Conservation (phyloP, 176 grass and related monocot species). For the Zea mays region DNA sequence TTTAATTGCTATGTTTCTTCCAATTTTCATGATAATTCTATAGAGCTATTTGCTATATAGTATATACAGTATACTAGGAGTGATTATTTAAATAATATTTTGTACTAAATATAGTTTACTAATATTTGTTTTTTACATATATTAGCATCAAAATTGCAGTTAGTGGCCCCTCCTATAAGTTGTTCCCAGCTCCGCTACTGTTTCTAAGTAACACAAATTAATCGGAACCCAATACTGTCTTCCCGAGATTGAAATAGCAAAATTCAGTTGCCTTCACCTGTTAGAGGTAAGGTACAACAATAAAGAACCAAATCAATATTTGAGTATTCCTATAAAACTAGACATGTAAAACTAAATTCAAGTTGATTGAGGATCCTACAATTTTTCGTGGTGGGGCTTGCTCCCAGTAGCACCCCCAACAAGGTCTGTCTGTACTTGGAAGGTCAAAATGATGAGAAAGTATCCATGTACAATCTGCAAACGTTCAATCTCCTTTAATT, state of each 20-base stretch:
- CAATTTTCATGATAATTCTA: no score
- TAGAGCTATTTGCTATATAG: no score
- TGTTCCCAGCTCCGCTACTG: no score
- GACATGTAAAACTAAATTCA: slow-evolving; percentile 17
- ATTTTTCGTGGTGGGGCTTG: slow-evolving; percentile 22
- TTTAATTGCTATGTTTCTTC: no score
- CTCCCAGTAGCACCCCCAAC: neutral
- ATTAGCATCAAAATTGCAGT: no score
- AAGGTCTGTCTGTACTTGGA: slow-evolving; percentile 4
- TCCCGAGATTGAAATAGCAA: slow-evolving; percentile 20
- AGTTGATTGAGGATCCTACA: slow-evolving; percentile 27
- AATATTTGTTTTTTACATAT: no score
- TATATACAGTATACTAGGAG: no score
- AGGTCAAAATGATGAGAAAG: slow-evolving; percentile 18
- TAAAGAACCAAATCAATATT: slow-evolving; percentile 11
- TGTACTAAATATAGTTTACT: no score
- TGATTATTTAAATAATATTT: no score
- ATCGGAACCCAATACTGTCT: neutral
- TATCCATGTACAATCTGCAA: slow-evolving; percentile 19
- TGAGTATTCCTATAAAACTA: neutral
- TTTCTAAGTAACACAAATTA: slow-evolving; percentile 4
- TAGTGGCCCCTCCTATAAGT: no score
- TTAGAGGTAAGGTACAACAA: neutral
- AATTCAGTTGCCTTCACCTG: neutral
- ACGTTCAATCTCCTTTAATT: neutral